A percentile compares a stretch with the other conserved stretches of the same genome.
Conservation (phyloP, 495 filamentous ascomycete species). For the Hyaloscypha finlandica region DNA sequence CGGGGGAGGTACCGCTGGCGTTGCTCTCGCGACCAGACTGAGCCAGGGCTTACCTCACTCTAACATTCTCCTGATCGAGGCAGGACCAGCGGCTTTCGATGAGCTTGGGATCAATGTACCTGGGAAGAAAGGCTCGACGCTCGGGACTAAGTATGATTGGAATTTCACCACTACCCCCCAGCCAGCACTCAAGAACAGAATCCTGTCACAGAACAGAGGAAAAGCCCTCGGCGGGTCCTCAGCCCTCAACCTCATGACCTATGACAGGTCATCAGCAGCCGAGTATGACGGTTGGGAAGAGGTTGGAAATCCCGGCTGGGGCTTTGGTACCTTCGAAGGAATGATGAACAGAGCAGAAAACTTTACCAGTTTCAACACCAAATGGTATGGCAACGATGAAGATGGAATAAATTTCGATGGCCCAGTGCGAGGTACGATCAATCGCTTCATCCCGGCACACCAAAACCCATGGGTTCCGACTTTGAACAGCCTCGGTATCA, state of each 20-base stretch:
- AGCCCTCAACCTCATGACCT: conserved; percentile 55
- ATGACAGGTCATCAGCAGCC: conserved; percentile 37
- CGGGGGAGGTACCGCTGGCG: conserved; percentile 83
- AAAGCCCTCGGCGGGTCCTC: conserved; percentile 51
- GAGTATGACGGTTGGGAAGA: conserved; percentile 40
- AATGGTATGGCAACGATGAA: conserved; percentile 17
- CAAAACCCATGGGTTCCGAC: conserved; percentile 36
- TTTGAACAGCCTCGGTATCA: conserved; percentile 35
- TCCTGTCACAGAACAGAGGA: conserved; percentile 17
- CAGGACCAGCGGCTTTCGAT: conserved; percentile 47
- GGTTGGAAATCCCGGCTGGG: conserved; percentile 45
- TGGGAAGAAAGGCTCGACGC: conserved; percentile 43
- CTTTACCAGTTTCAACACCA: conserved; percentile 29
- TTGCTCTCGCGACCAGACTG: conserved; percentile 66
- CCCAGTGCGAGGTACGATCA: conserved; percentile 39
- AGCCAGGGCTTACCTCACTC: conserved; percentile 43
- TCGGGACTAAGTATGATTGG: conserved; percentile 56
- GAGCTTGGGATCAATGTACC: conserved; percentile 51
- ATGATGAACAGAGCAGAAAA: conserved; percentile 43
- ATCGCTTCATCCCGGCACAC: conserved; percentile 35
- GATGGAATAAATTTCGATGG: conserved; percentile 29
- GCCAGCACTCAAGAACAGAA: conserved; percentile 34
- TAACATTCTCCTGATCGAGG: conserved; percentile 54
- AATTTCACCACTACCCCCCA: conserved; percentile 51
- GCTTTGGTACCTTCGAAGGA: conserved; percentile 38